Conservation (phyloP, 2,329 filamentous ascomycete genomes). For the Fusarium irregulare region DNA sequence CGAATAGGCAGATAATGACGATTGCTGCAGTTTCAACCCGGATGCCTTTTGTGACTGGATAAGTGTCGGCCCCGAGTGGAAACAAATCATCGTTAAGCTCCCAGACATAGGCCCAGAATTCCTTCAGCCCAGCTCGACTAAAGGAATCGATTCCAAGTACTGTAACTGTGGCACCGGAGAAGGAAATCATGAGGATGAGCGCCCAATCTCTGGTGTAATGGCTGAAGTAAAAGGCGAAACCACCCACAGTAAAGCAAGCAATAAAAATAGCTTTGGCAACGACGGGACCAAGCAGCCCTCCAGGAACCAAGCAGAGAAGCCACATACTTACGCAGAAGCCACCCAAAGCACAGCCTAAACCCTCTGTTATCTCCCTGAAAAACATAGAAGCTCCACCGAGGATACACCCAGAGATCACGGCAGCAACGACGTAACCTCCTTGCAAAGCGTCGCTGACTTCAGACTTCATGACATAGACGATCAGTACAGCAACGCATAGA, state of each 20-base stretch:
- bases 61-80: constrained; percentile 78
- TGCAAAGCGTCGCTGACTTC: constrained; percentile 81
- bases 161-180: constrained; percentile 81
- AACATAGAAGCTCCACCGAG: constrained; percentile 80
- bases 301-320: constrained; percentile 81
- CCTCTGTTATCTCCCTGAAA: constrained; percentile 85
- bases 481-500: constrained; percentile 81
- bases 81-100: constrained; percentile 82
- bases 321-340: constrained; percentile 92
- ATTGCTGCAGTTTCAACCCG: constrained; percentile 84
- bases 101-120: constrained; percentile 97
- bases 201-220: constrained; percentile 82
- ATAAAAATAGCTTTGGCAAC: constrained; percentile 80
- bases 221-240: constrained; percentile 81
- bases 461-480: constrained; percentile 87
- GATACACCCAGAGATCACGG: constrained; percentile 76
- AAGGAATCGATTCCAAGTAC: constrained; percentile 93
- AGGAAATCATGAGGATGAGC: constrained; percentile 80
- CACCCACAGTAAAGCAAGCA: constrained; percentile 72
- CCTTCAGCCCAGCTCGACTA: constrained; percentile 88
- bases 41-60: constrained; percentile 88
- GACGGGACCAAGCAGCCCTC: constrained; percentile 75
- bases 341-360: constrained; percentile 85
- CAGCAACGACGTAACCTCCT: constrained; percentile 87
- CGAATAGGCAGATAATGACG: constrained; percentile 78